Evolutionary conservation across 1,284 basidiomycete genomes (phyloP).

Genomic region (Volvariella surrecta): DNA sequence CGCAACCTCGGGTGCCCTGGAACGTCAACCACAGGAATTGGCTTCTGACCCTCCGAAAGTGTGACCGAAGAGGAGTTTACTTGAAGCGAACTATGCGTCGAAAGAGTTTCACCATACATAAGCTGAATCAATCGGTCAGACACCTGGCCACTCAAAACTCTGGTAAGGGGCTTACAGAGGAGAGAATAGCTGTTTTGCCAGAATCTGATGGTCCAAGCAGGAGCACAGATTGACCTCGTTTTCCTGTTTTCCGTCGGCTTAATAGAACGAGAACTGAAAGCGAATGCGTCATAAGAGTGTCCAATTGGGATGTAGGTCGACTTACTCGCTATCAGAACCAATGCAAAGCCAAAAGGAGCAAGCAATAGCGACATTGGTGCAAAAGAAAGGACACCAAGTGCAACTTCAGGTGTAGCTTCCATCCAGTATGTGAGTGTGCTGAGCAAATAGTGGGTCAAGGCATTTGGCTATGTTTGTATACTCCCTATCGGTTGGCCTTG

Average conservation of each 20-base stretch:
- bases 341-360: conserved; percentile 21
- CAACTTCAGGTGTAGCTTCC: conserved; percentile 17
- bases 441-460: no score
- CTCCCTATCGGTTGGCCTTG: no score
- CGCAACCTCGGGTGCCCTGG: conserved; percentile 74
- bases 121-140: conserved; percentile 33
- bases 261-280: conserved; percentile 32
- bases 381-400: conserved; percentile 17
- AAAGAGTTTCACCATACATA: conserved; percentile 50
- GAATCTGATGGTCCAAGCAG: conserved; percentile 63
- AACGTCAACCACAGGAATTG: conserved; percentile 55
- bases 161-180: conserved; percentile 20
- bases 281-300: conserved; percentile 4
- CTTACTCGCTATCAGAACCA: conserved; percentile 25
- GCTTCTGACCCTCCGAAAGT: conserved; percentile 31
- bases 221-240: conserved; percentile 48
- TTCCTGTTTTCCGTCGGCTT: conserved; percentile 32
- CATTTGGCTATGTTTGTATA: no score
- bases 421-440: neutral
- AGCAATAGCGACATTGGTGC: conserved; percentile 17
- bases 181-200: conserved; percentile 66
- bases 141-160: neutral
- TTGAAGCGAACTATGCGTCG: conserved; percentile 69
- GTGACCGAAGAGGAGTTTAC: conserved; percentile 45
- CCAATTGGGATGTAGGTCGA: conserved; percentile 5